phyloP scores from a whole-genome alignment of 352 stramenopile genomes.

The Globisporangium irregulare region DNA sequence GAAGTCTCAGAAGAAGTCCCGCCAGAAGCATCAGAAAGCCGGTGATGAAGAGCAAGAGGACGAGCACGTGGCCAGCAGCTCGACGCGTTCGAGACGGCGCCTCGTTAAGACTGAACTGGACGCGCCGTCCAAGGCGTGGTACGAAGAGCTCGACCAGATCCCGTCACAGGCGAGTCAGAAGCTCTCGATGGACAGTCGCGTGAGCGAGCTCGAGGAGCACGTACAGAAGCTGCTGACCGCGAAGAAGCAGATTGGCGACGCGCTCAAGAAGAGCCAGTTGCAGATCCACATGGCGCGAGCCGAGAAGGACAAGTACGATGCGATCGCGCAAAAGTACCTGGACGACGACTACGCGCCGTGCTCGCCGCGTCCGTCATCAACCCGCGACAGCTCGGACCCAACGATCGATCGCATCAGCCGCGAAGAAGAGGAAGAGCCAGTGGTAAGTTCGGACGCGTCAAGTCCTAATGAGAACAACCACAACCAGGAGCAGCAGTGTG shows the following conservation, averaged over 20 bases:
- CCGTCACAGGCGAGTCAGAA: conserved; percentile 17
- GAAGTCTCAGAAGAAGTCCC: not conserved
- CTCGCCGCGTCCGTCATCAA: not conserved
- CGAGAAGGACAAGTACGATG: conserved; percentile 36
- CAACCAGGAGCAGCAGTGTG: not conserved
- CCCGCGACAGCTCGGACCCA: not conserved
- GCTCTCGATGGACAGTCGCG: conserved; percentile 37
- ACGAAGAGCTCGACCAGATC: conserved; percentile 23
- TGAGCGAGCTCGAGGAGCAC: conserved; percentile 35
- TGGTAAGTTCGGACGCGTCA: not conserved
- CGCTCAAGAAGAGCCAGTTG: conserved; percentile 34
- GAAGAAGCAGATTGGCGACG: conserved; percentile 35
- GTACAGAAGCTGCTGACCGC: conserved; percentile 36
- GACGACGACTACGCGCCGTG: conserved; percentile 23
- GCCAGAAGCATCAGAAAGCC: not conserved
- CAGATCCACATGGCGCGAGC: conserved; percentile 26
- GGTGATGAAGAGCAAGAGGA: not conserved
- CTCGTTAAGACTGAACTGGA: conserved; percentile 22
- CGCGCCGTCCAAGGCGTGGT: conserved; percentile 14
- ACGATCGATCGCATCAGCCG: not conserved
- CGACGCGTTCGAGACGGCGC: not conserved
- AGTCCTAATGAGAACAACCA: not conserved
- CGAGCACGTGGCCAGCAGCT: not conserved
- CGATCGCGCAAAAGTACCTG: conserved; percentile 29
- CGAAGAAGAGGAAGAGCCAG: not conserved